Evolutionary conservation across 2,329 filamentous ascomycete genomes (phyloP).

Genomic region (Calonectria pteridis): DNA sequence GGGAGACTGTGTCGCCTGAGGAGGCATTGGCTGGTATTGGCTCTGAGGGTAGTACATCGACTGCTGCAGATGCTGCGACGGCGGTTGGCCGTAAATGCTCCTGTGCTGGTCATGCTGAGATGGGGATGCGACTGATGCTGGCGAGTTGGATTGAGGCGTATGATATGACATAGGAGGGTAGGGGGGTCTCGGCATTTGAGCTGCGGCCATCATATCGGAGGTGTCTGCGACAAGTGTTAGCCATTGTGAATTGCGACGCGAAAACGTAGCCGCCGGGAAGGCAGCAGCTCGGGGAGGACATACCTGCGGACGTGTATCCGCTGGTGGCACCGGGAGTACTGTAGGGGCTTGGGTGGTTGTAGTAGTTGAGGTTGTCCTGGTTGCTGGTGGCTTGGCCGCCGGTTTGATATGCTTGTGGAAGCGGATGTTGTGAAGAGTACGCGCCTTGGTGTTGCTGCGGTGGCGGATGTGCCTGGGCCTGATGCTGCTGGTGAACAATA

Average conservation of each 20-base stretch:
- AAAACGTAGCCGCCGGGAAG: constrained; percentile 8
- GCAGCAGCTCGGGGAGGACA: constrained; percentile 51
- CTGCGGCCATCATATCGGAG: constrained; percentile 76
- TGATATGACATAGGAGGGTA: constrained; percentile 94
- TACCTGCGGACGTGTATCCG: constrained; percentile 90
- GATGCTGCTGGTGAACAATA: constrained; percentile 80
- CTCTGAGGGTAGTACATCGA: constrained; percentile 82
- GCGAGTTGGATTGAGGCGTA: constrained; percentile 94
- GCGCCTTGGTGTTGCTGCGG: constrained; percentile 74
- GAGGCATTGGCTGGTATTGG: constrained; percentile 75
- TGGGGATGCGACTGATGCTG: constrained; percentile 90
- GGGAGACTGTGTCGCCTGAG: constrained; percentile 70
- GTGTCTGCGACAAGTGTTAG: constrained; percentile 59
- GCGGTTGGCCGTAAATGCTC: constrained; percentile 84
- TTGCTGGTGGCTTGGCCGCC: constrained; percentile 71
- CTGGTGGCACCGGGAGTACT: constrained; percentile 84
- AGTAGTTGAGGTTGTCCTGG: constrained; percentile 78
- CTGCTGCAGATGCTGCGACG: constrained; percentile 82
- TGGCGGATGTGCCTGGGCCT: constrained; percentile 72
- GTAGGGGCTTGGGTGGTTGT: constrained; percentile 84
- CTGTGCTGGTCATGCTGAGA: constrained; percentile 91
- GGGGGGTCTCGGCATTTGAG: constrained; percentile 77
- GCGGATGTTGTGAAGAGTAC: constrained; percentile 76
- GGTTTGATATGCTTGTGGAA: constrained; percentile 76
- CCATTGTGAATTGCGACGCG: constrained; percentile 23